Base-by-base conservation (phyloP, 768 basidiomycete species). In the Suillus alpinus region DNA sequence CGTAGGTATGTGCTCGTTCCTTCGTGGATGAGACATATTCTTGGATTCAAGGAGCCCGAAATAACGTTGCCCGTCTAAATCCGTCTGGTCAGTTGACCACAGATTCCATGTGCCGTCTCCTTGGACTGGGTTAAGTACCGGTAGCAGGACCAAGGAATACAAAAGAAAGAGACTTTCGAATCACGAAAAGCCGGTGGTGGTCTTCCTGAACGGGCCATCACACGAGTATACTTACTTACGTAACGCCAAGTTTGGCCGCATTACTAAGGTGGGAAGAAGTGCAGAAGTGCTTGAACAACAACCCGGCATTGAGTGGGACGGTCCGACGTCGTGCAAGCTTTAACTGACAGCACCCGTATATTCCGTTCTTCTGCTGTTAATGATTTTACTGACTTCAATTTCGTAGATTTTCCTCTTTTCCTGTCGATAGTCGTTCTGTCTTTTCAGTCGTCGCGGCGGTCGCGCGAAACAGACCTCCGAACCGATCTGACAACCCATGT, bases 401-500 rank as follows among this genome's bases (percentile, higher is more conserved):
- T 26, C 18, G 6, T 18, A 55, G 53, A 6, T 39, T n/a, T 18
- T 29, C 1, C 16, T 39, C 16, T 39, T 31, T 50, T 18, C 10
- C 16, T 55, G 16, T 39, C 10, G 4, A 39, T 26, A 18, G 7
- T 23, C 41, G 31, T 20, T 36, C 43, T 44, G 31, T 14, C 26
- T 43, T 56, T 36, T 47, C 39, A 40, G 41, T 31, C 31, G 49
- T 59, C 14, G 23, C 53, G 46, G 44, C n/a, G 39, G 41, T 56
- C 51, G 47, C 59, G 62, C 56, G 55, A 60, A 61, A 56, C 59
- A 53, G 12, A 56, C 36, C 34, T 59, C 55, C 43, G 50, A 58
- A 37, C 61, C 51, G 51, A 62, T 61, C 49, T 59, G 61, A 59
- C 64, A 59, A 37, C 47, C 23, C 55, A 52, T 62, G 34, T 26